Evolutionary conservation across 2,329 filamentous ascomycete species (phyloP).

Genomic region (Periglandula ipomoeae): DNA sequence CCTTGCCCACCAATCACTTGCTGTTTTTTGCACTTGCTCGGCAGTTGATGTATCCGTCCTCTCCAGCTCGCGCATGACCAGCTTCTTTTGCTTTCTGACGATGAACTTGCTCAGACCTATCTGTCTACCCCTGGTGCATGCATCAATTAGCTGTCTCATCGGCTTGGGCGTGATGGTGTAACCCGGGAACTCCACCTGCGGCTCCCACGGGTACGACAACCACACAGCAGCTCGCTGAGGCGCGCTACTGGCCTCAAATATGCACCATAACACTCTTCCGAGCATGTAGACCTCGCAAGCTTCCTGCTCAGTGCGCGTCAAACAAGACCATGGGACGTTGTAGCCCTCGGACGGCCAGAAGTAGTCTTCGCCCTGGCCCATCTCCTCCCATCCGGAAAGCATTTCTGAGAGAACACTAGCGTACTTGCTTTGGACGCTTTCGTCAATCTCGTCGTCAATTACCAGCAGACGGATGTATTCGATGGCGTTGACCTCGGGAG

Average conservation of each 20-base stretch:
- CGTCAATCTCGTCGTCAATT: constrained; percentile 35
- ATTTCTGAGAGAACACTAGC: constrained; percentile 30
- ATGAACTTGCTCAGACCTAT: constrained; percentile 35
- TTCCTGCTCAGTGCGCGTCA: constrained; percentile 43
- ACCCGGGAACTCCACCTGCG: constrained; percentile 45
- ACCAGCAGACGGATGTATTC: constrained; percentile 49
- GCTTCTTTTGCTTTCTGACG: constrained; percentile 33
- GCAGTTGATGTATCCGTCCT: constrained; percentile 24
- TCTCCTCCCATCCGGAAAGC: constrained; percentile 36
- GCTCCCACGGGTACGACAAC: constrained; percentile 50
- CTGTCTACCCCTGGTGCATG: constrained; percentile 41
- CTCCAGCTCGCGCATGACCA: constrained; percentile 32
- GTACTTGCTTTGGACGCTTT: constrained; percentile 31
- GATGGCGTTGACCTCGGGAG: constrained; percentile 50
- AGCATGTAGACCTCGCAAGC: constrained; percentile 54
- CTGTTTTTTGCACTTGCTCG: constrained; percentile 26
- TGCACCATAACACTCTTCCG: constrained; percentile 51
- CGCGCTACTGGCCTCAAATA: constrained; percentile 51
- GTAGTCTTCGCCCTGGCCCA: constrained; percentile 34
- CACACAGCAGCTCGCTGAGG: constrained; percentile 48
- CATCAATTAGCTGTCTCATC: constrained; percentile 38
- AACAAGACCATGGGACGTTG: constrained; percentile 47
- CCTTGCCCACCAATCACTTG: constrained; percentile 37
- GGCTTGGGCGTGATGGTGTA: constrained; percentile 37
- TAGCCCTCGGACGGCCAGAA: constrained; percentile 39